phyloP scores from a whole-genome alignment of 257 asterid species.

The Capsicum pubescens region DNA sequence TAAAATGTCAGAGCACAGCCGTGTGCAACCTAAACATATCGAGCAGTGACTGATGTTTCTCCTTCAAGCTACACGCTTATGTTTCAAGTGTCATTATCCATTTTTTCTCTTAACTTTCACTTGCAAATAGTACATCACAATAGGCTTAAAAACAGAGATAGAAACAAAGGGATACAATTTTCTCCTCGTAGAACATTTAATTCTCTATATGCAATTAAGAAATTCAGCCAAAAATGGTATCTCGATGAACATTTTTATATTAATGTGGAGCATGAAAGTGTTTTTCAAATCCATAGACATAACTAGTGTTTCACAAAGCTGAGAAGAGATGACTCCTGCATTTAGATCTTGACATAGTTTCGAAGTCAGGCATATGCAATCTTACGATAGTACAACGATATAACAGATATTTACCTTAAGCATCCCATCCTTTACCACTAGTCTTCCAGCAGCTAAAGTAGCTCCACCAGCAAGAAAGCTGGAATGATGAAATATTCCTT shows the following conservation, averaged over 20 bases:
- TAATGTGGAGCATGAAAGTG: neutral
- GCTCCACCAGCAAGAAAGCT: constrained; percentile 98
- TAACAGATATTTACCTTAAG: constrained; percentile 59
- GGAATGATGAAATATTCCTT: constrained; percentile 92
- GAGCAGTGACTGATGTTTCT: neutral
- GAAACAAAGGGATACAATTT: neutral
- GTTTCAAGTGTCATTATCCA: neutral
- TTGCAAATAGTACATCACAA: neutral
- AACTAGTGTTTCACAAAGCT: constrained; percentile 10
- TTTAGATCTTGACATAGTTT: neutral
- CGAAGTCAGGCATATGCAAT: neutral
- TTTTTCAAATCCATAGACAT: neutral
- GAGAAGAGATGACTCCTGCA: constrained; percentile 10
- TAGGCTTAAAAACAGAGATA: neutral
- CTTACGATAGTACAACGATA: neutral
- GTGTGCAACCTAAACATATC: neutral
- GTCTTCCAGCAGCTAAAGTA: constrained; percentile 95
- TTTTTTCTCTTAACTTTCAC: too few relatives aligned
- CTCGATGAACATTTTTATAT: neutral
- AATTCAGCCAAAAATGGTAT: neutral
- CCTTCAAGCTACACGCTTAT: neutral
- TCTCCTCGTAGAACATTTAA: neutral
- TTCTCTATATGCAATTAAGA: neutral
- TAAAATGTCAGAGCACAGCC: constrained; percentile 26
- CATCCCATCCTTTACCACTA: constrained; percentile 66